These are phyloP conservation scores for Cystobasidium ongulense DNA, from an alignment of 768 basidiomycete species.

Conservation along the genomic window DNA sequence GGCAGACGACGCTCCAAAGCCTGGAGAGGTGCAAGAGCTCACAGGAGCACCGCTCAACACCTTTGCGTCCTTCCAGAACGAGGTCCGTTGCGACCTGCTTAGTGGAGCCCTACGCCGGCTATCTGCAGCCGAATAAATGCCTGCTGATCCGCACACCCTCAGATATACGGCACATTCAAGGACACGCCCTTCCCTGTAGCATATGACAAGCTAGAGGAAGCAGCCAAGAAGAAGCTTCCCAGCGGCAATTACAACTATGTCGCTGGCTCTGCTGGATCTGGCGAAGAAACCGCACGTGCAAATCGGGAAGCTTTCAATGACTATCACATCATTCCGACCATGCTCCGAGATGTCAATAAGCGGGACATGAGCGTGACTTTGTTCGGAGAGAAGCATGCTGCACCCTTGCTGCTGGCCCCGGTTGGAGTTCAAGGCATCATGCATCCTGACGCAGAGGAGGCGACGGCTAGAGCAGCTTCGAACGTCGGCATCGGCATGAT, in stretches of 20 bases:
- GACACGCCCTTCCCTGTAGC: slow-evolving; percentile 15
- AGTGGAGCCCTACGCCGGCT: not conserved
- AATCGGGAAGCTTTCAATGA: slow-evolving; percentile 21
- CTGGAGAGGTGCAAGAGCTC: slow-evolving; percentile 18
- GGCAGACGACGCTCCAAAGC: not conserved
- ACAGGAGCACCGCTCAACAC: not conserved
- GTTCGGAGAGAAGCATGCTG: slow-evolving; percentile 24
- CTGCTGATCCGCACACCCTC: not conserved
- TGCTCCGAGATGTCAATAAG: slow-evolving; percentile 19
- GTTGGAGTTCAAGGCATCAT: slow-evolving; percentile 30
- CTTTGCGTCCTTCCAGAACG: slow-evolving; percentile 5
- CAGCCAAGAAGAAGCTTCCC: slow-evolving; percentile 24
- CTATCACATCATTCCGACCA: slow-evolving; percentile 17
- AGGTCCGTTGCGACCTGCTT: not conserved
- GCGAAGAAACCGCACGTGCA: slow-evolving; percentile 11
- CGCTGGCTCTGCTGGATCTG: slow-evolving; percentile 22
- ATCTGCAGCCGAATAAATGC: not conserved
- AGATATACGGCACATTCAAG: slow-evolving; percentile 28
- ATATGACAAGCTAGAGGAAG: slow-evolving; percentile 16
- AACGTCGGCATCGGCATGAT: slow-evolving; percentile 19
- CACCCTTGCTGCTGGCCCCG: slow-evolving; percentile 21
- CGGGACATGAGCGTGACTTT: not conserved
- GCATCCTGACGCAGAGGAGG: slow-evolving; percentile 28
- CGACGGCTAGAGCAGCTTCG: slow-evolving; percentile 18
- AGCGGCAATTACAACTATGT: slow-evolving; percentile 30